Conservation (phyloP, 164 flowering plant species). For the Chimonanthus salicifolius region DNA sequence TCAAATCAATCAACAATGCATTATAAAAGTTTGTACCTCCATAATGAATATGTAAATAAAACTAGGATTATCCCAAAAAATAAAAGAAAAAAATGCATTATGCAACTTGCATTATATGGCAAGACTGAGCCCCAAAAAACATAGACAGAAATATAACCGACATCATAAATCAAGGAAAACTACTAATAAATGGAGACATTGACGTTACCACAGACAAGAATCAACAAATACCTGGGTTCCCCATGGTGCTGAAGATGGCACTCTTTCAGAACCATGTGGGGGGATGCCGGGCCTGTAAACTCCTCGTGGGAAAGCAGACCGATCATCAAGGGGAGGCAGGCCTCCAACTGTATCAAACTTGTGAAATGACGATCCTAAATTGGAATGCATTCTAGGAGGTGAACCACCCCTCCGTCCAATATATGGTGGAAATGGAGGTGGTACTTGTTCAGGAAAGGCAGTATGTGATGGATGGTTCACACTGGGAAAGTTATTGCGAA, state of each 20-base stretch:
- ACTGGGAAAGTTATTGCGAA: slow-evolving; percentile 62
- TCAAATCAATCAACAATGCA: no score
- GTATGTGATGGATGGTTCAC: slow-evolving; percentile 43
- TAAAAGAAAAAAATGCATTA: no score
- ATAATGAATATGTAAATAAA: no score
- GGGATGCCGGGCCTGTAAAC: slow-evolving; percentile 55
- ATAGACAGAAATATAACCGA: neutral
- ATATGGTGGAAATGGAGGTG: slow-evolving; percentile 43
- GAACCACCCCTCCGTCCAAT: slow-evolving; percentile 70
- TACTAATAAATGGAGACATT: neutral
- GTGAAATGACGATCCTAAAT: slow-evolving; percentile 47
- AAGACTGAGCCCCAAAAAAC: no score
- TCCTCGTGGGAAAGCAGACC: slow-evolving; percentile 49
- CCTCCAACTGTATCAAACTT: slow-evolving; percentile 52
- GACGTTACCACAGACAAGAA: neutral
- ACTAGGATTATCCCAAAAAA: no score
- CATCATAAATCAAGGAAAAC: neutral
- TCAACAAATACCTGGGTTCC: slow-evolving; percentile 49
- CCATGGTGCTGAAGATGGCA: slow-evolving; percentile 55
- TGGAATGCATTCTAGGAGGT: slow-evolving; percentile 58
- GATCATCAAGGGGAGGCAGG: slow-evolving; percentile 57
- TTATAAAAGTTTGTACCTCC: no score
- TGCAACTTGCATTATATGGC: no score
- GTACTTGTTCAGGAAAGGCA: slow-evolving; percentile 45
- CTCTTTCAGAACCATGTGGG: slow-evolving; percentile 58